Base-by-base conservation (phyloP, 345 rosid species). In the Brassica juncea region DNA sequence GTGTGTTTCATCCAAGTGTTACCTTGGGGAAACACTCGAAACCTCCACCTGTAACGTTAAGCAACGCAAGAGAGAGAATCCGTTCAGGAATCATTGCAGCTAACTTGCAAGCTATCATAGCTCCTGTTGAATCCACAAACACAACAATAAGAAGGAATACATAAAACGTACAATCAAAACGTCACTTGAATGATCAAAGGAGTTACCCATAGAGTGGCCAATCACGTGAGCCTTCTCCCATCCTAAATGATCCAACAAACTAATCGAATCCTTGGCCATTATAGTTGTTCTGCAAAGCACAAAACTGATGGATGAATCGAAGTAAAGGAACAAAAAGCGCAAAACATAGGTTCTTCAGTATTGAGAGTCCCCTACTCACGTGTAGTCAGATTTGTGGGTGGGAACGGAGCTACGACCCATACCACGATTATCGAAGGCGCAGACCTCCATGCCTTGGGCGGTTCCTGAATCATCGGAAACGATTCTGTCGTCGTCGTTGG, bases 21-120 rank as follows among this genome's bases (percentile, higher is more conserved):
- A 93, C 99, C 99, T 89, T 93, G 0, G 99, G 99, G 47, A 89
- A 84, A 81, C 99, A 93, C 78, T 95, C 85, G 52, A 88, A 93
- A 61, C 99, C 99, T 64, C 99, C 99, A 68, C 99, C 99, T 2
- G 99, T 95, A 6, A 93, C 99, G 76, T 92, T 95, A 68, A 95
- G 93, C 64, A 95, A 81, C 1, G 98, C 99, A 79, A 95, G 76
- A 47, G 99, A 93, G 57, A 88, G 78, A 81, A 95, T 85, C 76
- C 99, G 87, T 11, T 85, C 80, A 0, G 99, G 99, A 68, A 80
- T 97, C 89, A 89, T 80, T 68, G 97, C 94, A 67, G 97, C 97
- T 84, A 95, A 69, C 82, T 95, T 93, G 85, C 94, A 93, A 87
- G 97, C 87, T 76, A 95, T 88, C 99, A 95, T 95, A 35, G 90